phyloP scores from a whole-genome alignment of 2,329 filamentous ascomycete species.

The Fusarium sp. region DNA sequence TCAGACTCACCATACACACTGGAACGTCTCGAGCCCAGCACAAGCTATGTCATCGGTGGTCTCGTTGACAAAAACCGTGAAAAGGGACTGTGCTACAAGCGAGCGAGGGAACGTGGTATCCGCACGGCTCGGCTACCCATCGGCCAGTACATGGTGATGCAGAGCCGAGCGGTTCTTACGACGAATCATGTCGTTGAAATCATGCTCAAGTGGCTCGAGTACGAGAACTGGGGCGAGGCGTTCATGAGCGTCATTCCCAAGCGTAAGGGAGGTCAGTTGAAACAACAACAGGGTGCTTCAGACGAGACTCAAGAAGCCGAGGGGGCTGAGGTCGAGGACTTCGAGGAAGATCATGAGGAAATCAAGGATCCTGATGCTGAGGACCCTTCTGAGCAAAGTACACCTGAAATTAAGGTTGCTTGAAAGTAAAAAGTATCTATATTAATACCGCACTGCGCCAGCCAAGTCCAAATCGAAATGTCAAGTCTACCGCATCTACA shows the following conservation, averaged over 20 bases:
- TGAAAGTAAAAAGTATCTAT: conserved; percentile 31
- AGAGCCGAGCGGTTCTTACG: conserved; percentile 84
- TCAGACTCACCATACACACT: conserved; percentile 92
- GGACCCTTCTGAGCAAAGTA: conserved; percentile 9
- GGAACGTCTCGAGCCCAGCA: conserved; percentile 84
- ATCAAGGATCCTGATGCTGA: conserved; percentile 41
- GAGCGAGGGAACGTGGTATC: conserved; percentile 79
- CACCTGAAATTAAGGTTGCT: conserved; percentile 12
- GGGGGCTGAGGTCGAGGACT: conserved; percentile 48
- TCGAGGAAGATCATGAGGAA: conserved; percentile 49
- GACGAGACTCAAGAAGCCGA: conserved; percentile 39
- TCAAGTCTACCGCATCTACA: conserved; percentile 38
- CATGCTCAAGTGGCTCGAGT: conserved; percentile 92
- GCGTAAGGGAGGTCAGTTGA: conserved; percentile 84
- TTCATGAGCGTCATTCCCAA: conserved; percentile 91
- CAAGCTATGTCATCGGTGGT: conserved; percentile 92
- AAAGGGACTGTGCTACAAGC: conserved; percentile 91
- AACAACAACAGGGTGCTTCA: conserved; percentile 50
- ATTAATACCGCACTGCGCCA: conserved; percentile 38
- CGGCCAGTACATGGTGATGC: conserved; percentile 94
- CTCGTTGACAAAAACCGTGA: conserved; percentile 96
- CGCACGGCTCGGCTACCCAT: conserved; percentile 93
- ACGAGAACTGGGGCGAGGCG: conserved; percentile 89
- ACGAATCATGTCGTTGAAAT: conserved; percentile 98
- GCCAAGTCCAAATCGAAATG: conserved; percentile 32